Conservation (phyloP, 768 basidiomycete species). For the Mycena metata region DNA sequence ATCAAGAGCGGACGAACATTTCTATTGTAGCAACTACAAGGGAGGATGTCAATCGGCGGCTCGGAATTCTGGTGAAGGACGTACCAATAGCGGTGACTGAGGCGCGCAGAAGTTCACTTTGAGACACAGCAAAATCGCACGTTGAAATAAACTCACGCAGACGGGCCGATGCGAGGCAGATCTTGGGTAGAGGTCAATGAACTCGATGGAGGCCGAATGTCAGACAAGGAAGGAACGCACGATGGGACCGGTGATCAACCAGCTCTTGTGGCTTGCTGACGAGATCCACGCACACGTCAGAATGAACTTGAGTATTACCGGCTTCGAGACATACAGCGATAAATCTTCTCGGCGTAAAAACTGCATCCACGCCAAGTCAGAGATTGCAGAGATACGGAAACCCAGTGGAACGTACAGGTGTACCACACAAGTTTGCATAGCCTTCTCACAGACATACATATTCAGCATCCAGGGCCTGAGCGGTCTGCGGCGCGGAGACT, state of each 20-base stretch:
- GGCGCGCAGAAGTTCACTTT: background rate
- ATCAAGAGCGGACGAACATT: slow-evolving; percentile 31
- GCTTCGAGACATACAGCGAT: slow-evolving; percentile 12
- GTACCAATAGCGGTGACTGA: slow-evolving; percentile 44
- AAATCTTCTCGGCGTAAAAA: slow-evolving; percentile 30
- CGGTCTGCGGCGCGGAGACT: background rate
- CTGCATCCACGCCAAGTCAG: background rate
- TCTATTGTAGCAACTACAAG: slow-evolving; percentile 42
- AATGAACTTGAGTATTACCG: slow-evolving; percentile 19
- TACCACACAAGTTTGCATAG: slow-evolving; percentile 45
- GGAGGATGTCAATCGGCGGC: background rate
- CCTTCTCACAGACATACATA: slow-evolving; percentile 25
- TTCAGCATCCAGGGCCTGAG: background rate
- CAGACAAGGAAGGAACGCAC: slow-evolving; percentile 19
- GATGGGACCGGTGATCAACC: slow-evolving; percentile 44
- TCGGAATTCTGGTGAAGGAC: background rate
- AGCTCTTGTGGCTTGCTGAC: slow-evolving; percentile 44
- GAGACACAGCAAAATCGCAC: background rate
- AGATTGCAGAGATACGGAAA: background rate
- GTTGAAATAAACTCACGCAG: slow-evolving; percentile 35
- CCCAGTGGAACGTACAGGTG: slow-evolving; percentile 37
- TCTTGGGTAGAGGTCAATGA: slow-evolving; percentile 5
- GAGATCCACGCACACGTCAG: slow-evolving; percentile 27
- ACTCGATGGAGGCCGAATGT: background rate
- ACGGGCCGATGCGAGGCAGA: slow-evolving; percentile 40